Base-by-base conservation (phyloP, 1,284 basidiomycete genomes). In the Inonotus obliquus region DNA sequence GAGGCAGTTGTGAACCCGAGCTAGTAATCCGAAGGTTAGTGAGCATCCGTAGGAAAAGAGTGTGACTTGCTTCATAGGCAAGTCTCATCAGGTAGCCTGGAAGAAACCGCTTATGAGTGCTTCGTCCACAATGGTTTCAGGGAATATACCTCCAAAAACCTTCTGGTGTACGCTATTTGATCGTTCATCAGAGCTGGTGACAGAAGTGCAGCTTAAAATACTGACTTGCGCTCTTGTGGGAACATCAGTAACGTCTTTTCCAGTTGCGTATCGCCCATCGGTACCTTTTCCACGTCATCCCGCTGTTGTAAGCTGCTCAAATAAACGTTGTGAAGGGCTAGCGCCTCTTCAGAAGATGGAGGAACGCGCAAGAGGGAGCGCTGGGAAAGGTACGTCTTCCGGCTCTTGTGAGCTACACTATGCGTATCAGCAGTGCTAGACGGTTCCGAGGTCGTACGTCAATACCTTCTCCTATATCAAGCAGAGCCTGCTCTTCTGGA, bases 171-270 rank as follows among this genome's bases (percentile, higher is more conserved):
- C 79, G 69, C 87, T 89, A 52, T 13, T 19, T 23, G 7, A 9
- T 49, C 1, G 10, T 9, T 19, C 27, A 35, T 52, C 9, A 35
- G 25, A 35, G 19, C 25, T 17, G 51, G 29, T 60, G 55, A 37
- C 53, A n/a, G n/a, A 44, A 63, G 54, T 39, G 45, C 48, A 37
- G 23, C 23, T 38, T 37, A 39, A 56, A 38, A 10, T 1, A 74
- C 84, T 70, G 64, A 88, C 86, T 94, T 93, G 69, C 91, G 80
- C 70, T 92, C 89, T 75, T 92, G 91, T 0, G 91, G 91, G 70
- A 92, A 92, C 89, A 92, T 92, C 57, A 92, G 75, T 77, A 87
- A 79, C n/a, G 80, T 83, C 67, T 84, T 86, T 70, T 88, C 85
- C 13, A 86, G 69, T 54, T 75, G 74, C 0, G 87, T 88, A 61